Conservation (phyloP, 208 protist genomes). For the Angomonas desouzai region DNA sequence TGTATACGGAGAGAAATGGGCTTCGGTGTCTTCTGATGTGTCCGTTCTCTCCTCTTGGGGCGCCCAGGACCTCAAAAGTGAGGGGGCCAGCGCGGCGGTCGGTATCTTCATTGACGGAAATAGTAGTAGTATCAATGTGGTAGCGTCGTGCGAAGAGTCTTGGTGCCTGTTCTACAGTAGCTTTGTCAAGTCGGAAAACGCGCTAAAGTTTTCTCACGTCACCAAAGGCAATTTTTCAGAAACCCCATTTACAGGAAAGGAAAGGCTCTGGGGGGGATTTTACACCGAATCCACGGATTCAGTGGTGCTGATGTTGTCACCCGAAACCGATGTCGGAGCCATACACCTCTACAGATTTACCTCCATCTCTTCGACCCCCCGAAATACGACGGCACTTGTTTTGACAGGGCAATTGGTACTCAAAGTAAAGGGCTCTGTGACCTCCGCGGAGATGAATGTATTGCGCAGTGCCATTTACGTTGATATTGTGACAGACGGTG, state of each 20-base stretch:
- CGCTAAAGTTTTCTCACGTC: background rate
- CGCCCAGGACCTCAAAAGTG: background rate
- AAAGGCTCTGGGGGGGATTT: conserved; percentile 3
- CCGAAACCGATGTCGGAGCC: background rate
- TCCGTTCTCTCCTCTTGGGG: background rate
- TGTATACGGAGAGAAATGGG: background rate
- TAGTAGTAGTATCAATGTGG: background rate
- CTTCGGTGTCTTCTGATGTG: background rate
- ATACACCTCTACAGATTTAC: background rate
- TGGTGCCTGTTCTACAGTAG: conserved; percentile 3
- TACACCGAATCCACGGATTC: background rate
- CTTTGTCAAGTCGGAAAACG: background rate
- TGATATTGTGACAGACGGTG: background rate
- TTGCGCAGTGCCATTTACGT: background rate
- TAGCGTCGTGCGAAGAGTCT: background rate
- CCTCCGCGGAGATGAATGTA: background rate
- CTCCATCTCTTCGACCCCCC: background rate
- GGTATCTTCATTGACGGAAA: background rate
- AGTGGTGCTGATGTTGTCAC: background rate
- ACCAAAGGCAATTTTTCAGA: background rate
- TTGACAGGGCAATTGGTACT: background rate
- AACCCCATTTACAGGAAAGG: background rate
- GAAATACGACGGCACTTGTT: background rate
- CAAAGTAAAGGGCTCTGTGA: background rate
- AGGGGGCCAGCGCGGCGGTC: background rate